Evolutionary conservation across 768 basidiomycete species (phyloP), one percentile per base, ranked within the genome.

Genomic region (Lactarius trivialis): DNA sequence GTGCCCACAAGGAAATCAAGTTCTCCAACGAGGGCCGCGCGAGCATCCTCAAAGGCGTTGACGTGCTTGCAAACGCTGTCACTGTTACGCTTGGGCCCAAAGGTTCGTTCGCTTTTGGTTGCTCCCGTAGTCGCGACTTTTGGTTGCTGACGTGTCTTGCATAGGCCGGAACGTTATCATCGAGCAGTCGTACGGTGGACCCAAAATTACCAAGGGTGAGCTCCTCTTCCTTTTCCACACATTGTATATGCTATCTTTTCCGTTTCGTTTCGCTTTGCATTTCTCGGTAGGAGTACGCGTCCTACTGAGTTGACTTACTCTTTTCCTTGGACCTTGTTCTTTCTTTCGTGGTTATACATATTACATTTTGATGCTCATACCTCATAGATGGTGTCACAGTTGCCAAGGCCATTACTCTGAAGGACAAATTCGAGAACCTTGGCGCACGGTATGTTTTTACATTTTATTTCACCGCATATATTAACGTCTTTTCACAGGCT

Each of bases 391-490:
- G 95, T 85, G 96, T 97, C 21, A 96, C 94, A 30, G 96, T 98
- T 41, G 96, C 96, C 61, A 99, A 98, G 80, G 79, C 93, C 39
- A 93, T 99, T 68, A 79, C 85, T 6, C 83, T 98, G 69, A 86
- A 98, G 78, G 93, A 98, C 85, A 97, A 95, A 76, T 98, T 98
- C 72, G 93, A 98, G 81, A 98, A 98, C 81, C 89, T 98, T 60
- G 94, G 95, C 72, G 94, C 95, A 71, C 89, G 93, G 93, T 95
- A 76, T 68, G 86, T 73, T 8, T 41, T 65, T 56, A 7, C n/a
- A 7, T n/a, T 53, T 17, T 43, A 0, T 62, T 26, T 9, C 9
- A 34, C 24, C 32, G 6, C 52, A 41, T 52, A 26, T 26, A 28
- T 21, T 36, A 67, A 70, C 17, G 70, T 60, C 19, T 19, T 3